These are phyloP conservation scores for Aristolochia contorta DNA, from an alignment of 164 flowering plant species.

Conservation along the genomic window DNA sequence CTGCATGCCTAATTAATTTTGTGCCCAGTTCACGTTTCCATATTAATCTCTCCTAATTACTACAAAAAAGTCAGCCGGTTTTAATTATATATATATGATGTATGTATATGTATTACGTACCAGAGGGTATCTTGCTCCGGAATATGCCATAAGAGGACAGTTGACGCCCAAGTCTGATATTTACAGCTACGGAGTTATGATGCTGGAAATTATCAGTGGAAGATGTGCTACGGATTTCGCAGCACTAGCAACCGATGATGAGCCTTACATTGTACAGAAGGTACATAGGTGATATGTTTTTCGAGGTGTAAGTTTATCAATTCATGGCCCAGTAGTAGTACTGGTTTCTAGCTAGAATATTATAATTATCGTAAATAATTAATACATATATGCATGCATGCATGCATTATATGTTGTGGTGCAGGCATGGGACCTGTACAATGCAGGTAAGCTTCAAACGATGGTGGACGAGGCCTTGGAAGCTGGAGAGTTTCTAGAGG, in stretches of 20 bases:
- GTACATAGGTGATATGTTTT: no score
- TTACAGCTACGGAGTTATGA: constrained; percentile 86
- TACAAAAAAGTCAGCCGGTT: no score
- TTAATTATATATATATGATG: no score
- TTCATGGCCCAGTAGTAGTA: no score
- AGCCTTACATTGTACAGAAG: constrained; percentile 74
- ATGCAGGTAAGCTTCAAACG: constrained; percentile 17
- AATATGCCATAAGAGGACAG: constrained; percentile 87
- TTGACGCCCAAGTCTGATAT: constrained; percentile 77
- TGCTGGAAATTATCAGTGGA: constrained; percentile 83
- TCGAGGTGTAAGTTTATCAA: no score
- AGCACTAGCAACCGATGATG: constrained; percentile 55
- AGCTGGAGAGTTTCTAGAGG: constrained; percentile 24
- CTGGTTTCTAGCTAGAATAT: no score
- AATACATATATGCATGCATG: no score
- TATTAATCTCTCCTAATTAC: no score
- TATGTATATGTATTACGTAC: no score
- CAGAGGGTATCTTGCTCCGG: constrained; percentile 97
- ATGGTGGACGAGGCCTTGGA: constrained; percentile 40
- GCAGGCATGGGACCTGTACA: constrained; percentile 63
- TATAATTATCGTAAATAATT: no score
- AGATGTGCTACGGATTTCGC: constrained; percentile 51
- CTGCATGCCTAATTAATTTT: neutral
- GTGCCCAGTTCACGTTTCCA: no score
- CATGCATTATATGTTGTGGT: constrained; percentile 1